These are phyloP conservation scores for Tricholoma furcatifolium DNA, from an alignment of 768 basidiomycete species.

Conservation along the genomic window DNA sequence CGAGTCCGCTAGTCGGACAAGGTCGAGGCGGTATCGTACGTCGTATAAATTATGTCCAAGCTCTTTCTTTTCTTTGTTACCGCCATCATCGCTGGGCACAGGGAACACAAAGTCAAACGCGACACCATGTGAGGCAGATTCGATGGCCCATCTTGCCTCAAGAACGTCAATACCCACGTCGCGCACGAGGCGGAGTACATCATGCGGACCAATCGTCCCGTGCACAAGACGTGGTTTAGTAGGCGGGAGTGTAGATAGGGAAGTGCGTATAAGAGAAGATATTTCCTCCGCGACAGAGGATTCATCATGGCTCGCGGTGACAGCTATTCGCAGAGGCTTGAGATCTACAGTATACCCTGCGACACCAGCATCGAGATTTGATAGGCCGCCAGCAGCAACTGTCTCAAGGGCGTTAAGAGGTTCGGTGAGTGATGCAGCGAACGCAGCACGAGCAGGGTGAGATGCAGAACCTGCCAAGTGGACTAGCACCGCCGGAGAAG, in stretches of 20 bases:
- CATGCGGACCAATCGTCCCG: conserved; percentile 62
- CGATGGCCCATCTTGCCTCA: conserved; percentile 70
- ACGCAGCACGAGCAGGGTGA: conserved; percentile 58
- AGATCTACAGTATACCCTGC: conserved; percentile 73
- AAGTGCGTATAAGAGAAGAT: conserved; percentile 51
- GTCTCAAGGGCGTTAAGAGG: conserved; percentile 54
- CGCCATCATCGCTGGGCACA: conserved; percentile 15
- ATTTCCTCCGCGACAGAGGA: not conserved
- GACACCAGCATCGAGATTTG: conserved; percentile 65
- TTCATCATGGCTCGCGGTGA: conserved; percentile 20
- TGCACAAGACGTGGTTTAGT: conserved; percentile 66
- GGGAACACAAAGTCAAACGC: conserved; percentile 83
- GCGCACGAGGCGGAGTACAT: conserved; percentile 64
- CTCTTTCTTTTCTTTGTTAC: not conserved
- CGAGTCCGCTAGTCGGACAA: conserved; percentile 47
- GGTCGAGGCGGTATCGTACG: conserved; percentile 55
- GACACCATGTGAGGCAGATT: conserved; percentile 66
- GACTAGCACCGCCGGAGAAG: conserved; percentile 53
- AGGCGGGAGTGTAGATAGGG: conserved; percentile 51
- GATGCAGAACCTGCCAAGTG: conserved; percentile 67
- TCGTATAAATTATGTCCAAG: conserved; percentile 74
- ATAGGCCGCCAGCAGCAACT: conserved; percentile 47
- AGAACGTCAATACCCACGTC: conserved; percentile 75
- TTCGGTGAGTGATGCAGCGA: conserved; percentile 58
- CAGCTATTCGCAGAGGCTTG: conserved; percentile 39